Percentiles rank a stretch among this genome's conserved stretches.
These are phyloP conservation scores for Salvia miltiorrhiza DNA, from an alignment of 257 asterid species.

Conservation along the genomic window DNA sequence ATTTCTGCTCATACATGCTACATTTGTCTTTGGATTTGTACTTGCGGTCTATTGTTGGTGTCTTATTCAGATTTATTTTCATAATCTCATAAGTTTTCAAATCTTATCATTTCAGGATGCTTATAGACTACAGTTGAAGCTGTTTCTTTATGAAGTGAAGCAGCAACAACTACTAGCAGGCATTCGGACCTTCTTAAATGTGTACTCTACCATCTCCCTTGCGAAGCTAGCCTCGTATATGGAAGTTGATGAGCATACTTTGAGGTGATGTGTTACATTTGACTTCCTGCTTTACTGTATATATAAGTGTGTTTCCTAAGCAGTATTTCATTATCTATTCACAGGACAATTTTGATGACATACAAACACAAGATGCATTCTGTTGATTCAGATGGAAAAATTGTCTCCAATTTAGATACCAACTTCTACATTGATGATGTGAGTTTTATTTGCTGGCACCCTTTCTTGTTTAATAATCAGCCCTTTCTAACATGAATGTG, in stretches of 20 bases:
- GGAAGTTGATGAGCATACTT: conserved; percentile 87
- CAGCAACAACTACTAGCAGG: conserved; percentile 88
- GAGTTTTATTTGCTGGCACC: conserved; percentile 27
- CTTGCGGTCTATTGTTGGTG: background rate
- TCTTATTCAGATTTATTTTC: background rate
- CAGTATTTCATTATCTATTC: background rate
- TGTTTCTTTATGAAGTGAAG: conserved; percentile 88
- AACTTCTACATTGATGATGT: conserved; percentile 88
- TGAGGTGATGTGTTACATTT: conserved; percentile 48
- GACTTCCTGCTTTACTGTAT: background rate
- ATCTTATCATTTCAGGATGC: conserved; percentile 58
- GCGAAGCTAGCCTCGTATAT: conserved; percentile 74
- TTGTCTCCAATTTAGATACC: conserved; percentile 72
- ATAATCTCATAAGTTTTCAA: conserved; percentile 27
- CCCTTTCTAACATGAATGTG: background rate
- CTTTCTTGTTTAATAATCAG: background rate
- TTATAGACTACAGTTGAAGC: conserved; percentile 80
- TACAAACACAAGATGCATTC: conserved; percentile 95
- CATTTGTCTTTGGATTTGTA: background rate
- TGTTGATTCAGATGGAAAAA: conserved; percentile 69
- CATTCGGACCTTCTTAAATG: conserved; percentile 75
- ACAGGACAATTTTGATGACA: conserved; percentile 92
- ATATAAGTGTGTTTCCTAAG: background rate
- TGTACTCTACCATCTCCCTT: conserved; percentile 82
- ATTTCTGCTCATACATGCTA: background rate